Evolutionary conservation across 1,284 basidiomycete species (phyloP).

Genomic region (Marasmius sp.): DNA sequence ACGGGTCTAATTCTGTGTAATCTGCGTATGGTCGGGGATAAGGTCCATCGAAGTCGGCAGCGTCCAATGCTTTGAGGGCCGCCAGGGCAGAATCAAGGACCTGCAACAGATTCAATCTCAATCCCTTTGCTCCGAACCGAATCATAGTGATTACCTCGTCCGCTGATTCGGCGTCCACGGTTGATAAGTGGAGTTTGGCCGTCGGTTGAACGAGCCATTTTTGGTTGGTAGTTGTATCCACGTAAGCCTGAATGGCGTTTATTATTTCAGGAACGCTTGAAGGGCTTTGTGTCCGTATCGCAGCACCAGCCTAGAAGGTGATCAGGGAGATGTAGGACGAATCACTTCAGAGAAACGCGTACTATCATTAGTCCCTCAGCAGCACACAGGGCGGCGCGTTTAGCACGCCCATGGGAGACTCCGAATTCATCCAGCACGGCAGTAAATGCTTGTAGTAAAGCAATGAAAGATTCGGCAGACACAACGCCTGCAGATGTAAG

Average conservation of each 20-base stretch:
- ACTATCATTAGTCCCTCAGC: slow-evolving; percentile 87
- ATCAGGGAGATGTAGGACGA: slow-evolving; percentile 1
- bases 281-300: slow-evolving; percentile 51
- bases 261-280: slow-evolving; percentile 63
- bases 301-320: slow-evolving; percentile 52
- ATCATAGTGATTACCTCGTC: slow-evolving; percentile 50
- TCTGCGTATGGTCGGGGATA: slow-evolving; percentile 69
- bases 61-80: slow-evolving; percentile 53
- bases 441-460: slow-evolving; percentile 79
- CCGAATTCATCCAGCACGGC: slow-evolving; percentile 89
- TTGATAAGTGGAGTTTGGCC: slow-evolving; percentile 46
- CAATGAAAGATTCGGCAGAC: slow-evolving; percentile 72
- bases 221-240: slow-evolving; percentile 53
- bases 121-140: neutral
- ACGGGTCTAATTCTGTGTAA: slow-evolving; percentile 45
- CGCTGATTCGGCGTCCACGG: slow-evolving; percentile 42
- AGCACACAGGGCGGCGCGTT: slow-evolving; percentile 83
- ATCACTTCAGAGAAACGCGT: slow-evolving; percentile 22
- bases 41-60: slow-evolving; percentile 44
- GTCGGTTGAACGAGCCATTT: slow-evolving; percentile 67
- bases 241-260: slow-evolving; percentile 61
- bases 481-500: slow-evolving; percentile 77
- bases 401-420: slow-evolving; percentile 83
- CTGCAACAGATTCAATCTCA: slow-evolving; percentile 32
- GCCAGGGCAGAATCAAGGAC: slow-evolving; percentile 63